Evolutionary conservation across 176 grass and related monocot species (phyloP), one percentile per base, ranked within the genome.

Genomic region (Pontederia paniculata): DNA sequence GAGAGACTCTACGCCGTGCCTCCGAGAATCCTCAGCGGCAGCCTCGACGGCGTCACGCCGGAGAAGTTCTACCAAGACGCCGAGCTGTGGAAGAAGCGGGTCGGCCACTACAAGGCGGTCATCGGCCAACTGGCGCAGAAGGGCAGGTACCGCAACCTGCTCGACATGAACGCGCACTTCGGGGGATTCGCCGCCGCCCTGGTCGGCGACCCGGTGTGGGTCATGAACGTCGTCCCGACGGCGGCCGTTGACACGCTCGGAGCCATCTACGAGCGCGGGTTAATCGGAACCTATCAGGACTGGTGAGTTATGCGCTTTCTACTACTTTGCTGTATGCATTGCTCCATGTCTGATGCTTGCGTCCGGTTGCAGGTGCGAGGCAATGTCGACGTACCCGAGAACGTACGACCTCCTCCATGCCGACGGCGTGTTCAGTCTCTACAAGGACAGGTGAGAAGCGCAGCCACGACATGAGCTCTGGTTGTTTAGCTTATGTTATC

Each of bases 331-430:
- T n/a, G n/a, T n/a, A n/a, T n/a, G n/a, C n/a, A n/a, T n/a, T n/a
- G n/a, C n/a, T n/a, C n/a, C n/a, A 3, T 4, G 20, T 11, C 8
- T 18, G 0, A 31, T 18, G n/a, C 12, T 31, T 11, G 25, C 9
- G n/a, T 13, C 55, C 48, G 17, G 17, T 73, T 58, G 60, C 55
- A 80, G 82, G 77, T 85, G 82, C 16, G 77, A 80, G 57, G 68
- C 76, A 28, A 73, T 80, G 82, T 79, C 82, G 2, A 85, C 82
- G n/a, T 79, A 72, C 44, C 68, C 82, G 12, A 71, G 77, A 48
- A 85, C 76, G 9, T 80, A 80, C 14, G 82, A 85, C 52, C 73
- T 85, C 68, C 56, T 80, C n/a, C 77, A 85, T 23, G 82, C 76
- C 0, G 77, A 85, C 13, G 60, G 57, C 2, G 14, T 85, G 16